phyloP scores from a whole-genome alignment of 2,329 filamentous ascomycete genomes.

The Pseudogymnoascus sp. region DNA sequence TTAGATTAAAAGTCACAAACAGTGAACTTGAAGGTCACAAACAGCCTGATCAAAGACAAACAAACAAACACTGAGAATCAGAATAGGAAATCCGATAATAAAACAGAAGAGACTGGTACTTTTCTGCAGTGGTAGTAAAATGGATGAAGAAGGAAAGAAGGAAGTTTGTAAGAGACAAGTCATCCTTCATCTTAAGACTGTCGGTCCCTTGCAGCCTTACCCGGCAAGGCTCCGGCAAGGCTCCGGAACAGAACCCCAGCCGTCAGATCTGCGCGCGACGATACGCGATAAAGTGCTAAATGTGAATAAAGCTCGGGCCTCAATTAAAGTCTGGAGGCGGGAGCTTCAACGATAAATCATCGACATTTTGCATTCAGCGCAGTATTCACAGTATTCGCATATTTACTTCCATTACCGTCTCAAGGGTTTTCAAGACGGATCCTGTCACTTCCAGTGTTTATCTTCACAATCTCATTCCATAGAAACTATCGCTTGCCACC shows the following conservation, averaged over 20 bases:
- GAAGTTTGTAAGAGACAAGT: not conserved
- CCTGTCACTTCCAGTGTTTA: not conserved
- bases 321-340: slow-evolving; percentile 3
- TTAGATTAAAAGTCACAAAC: not conserved
- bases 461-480: not conserved
- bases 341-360: slow-evolving; percentile 6
- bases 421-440: not conserved
- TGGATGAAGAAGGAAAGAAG: not conserved
- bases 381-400: not conserved
- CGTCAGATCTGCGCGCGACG: not conserved
- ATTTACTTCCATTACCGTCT: not conserved
- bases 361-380: not conserved
- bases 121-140: not conserved
- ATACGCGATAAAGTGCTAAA: no score
- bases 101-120: not conserved
- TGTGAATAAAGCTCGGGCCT: slow-evolving; percentile 1
- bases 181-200: not conserved
- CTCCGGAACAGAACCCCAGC: not conserved
- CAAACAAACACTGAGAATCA: not conserved
- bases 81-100: not conserved
- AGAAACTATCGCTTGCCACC: not conserved
- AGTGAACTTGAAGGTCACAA: not conserved
- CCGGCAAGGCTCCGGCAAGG: not conserved
- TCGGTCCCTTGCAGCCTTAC: slow-evolving; percentile 1
- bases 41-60: not conserved